Evolutionary conservation across 257 asterid genomes (phyloP), one percentile per base, ranked within the genome.

Genomic region (Agastache rugosa): DNA sequence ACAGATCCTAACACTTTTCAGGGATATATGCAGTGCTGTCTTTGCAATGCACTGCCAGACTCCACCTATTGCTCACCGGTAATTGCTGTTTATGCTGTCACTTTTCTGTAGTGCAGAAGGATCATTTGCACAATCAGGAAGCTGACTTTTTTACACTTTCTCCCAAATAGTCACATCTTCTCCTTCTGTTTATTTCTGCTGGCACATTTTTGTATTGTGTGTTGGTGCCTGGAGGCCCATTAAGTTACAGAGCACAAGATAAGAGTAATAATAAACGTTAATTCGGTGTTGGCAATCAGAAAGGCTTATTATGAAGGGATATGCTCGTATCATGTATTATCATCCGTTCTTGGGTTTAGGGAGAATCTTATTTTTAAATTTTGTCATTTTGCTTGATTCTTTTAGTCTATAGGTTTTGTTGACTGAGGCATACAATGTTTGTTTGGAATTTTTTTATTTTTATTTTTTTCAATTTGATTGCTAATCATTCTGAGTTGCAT

Each of bases 31-130:
- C 83, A 92, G 84, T 72, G 96, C 99, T 51, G 96, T 90, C 61
- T 95, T 92, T 79, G 98, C 97, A 22, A 92, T 95, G 96, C 99
- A 95, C 83, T 85, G 97, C 78, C 96, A 86, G 78, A 82, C 83
- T 73, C 97, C 94, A 19, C 94, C 99, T 14, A 84, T 95, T 76
- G 99, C 99, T 75, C 99, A 95, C 79, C 75, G 99, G 99, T 92
- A 88, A 82, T 79, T 69, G 54, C 35, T 63, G 47, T 61, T 61
- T 78, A 64, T 47, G 63, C 51, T 69, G 37, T 73, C 71, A 31
- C 47, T 35, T 55, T 35, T 23, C 29, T 20, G 25, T 29, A 72
- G n/a, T 53, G 44, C 65, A 39, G 65, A 62, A 48, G 25, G 19
- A 61, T 61, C 44, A 58, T 31, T 51, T 19, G 3, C 27, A 14